phyloP scores from a whole-genome alignment of 768 basidiomycete genomes.

The Pleurotus sapidus region DNA sequence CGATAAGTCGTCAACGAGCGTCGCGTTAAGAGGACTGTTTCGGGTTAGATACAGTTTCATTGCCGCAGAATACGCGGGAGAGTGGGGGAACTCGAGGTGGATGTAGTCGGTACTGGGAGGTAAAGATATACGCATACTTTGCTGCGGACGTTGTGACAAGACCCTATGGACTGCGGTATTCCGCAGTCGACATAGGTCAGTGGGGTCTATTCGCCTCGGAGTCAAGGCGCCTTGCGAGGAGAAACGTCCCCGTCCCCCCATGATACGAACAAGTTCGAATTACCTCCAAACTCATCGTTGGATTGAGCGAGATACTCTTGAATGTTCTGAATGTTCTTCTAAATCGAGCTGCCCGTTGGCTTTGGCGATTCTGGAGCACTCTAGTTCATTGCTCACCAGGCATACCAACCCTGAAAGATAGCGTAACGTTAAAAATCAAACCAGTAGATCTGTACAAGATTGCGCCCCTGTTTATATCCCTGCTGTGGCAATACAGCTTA shows the following conservation, averaged over 20 bases:
- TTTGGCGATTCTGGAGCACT: background rate
- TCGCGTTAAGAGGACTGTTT: slow-evolving; percentile 17
- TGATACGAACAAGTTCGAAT: background rate
- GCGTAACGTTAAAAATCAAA: background rate
- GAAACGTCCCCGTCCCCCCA: background rate
- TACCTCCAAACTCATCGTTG: background rate
- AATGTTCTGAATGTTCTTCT: background rate
- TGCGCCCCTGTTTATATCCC: background rate
- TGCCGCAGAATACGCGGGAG: background rate
- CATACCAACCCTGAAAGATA: background rate
- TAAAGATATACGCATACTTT: background rate
- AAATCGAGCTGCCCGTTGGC: background rate
- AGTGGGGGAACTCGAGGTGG: background rate
- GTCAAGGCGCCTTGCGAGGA: background rate
- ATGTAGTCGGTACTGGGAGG: background rate
- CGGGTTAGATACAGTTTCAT: slow-evolving; percentile 18
- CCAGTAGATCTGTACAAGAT: background rate
- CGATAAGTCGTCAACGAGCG: slow-evolving; percentile 18
- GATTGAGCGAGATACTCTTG: background rate
- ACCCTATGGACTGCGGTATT: background rate
- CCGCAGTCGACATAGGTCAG: background rate
- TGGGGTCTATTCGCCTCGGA: background rate
- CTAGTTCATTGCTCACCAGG: background rate
- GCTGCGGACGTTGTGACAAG: slow-evolving; percentile 4
- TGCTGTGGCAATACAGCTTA: background rate